Percentiles rank a stretch among this genome's conserved stretches.
Evolutionary conservation across 768 basidiomycete species (phyloP).

Genomic region (Dacryopinax spathularia): DNA sequence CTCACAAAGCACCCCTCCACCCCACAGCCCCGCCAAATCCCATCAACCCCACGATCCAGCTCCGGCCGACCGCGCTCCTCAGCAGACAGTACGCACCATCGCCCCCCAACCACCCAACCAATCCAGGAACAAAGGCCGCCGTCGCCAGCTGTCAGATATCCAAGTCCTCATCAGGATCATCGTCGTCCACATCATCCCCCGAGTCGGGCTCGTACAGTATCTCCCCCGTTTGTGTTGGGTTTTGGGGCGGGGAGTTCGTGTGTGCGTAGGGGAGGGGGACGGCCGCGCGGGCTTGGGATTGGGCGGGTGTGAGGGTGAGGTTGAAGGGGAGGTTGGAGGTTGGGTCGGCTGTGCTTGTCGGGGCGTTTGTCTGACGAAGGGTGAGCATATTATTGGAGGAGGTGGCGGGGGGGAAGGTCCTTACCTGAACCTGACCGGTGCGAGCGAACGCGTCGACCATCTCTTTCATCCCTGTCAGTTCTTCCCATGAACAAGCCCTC

Average conservation of each 20-base stretch:
- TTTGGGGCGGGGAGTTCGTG: constrained; percentile 44
- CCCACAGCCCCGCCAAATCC: no score
- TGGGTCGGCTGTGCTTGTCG: constrained; percentile 33
- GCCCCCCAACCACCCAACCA: no score
- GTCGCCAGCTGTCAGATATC: no score
- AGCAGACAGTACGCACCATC: no score
- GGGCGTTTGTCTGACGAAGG: constrained; percentile 37
- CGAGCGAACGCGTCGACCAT: constrained; percentile 29
- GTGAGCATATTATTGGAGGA: constrained; percentile 16
- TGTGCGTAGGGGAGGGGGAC: constrained; percentile 87
- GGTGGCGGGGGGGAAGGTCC: background rate
- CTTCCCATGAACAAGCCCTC: constrained; percentile 11
- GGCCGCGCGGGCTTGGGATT: constrained; percentile 60
- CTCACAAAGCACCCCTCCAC: no score
- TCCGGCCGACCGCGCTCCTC: no score
- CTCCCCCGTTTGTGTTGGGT: constrained; percentile 2
- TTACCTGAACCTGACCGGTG: background rate
- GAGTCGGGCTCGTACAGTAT: constrained; percentile 89
- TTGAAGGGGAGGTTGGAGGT: constrained; percentile 74
- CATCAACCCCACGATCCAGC: no score
- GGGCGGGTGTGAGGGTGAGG: constrained; percentile 64
- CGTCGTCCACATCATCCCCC: constrained; percentile 87
- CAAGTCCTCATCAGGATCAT: constrained; percentile 90
- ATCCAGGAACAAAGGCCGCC: no score
- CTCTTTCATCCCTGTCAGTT: constrained; percentile 9